phyloP scores from a whole-genome alignment of 2,329 filamentous ascomycete species.

The Tolypocladium amazonense region DNA sequence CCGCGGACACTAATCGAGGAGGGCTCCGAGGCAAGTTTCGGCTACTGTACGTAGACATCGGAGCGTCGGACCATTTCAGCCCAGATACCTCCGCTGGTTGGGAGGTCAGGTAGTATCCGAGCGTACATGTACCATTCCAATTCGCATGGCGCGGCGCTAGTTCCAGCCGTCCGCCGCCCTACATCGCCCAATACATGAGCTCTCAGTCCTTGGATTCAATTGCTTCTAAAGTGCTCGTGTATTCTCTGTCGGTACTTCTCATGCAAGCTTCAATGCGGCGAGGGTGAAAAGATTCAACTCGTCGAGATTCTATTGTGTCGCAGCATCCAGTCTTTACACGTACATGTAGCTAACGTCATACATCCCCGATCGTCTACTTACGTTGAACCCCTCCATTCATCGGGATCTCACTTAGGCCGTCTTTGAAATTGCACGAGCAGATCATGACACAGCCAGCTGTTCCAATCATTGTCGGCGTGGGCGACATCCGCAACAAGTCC shows the following conservation, averaged over 20 bases:
- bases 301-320: background rate
- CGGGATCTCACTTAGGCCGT: background rate
- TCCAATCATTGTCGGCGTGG: slow-evolving; percentile 53
- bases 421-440: background rate
- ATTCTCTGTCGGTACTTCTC: too few species aligned
- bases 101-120: background rate
- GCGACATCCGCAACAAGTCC: slow-evolving; percentile 49
- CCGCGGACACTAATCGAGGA: background rate
- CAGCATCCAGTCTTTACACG: too few species aligned
- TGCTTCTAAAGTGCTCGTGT: too few species aligned
- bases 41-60: background rate
- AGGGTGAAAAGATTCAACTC: background rate
- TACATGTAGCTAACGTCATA: background rate
- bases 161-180: too few species aligned
- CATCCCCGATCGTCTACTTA: background rate
- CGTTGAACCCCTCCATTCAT: background rate
- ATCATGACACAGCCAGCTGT: slow-evolving; percentile 1
- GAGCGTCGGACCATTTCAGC: background rate
- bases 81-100: background rate
- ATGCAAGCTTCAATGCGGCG: too few species aligned
- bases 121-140: background rate
- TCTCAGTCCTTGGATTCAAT: background rate
- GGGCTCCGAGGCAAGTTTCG: background rate
- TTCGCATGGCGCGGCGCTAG: background rate
- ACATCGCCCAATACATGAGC: background rate